Conservation (phyloP, 768 basidiomycete genomes). For the Rhodosporidiobolus odoratus region DNA sequence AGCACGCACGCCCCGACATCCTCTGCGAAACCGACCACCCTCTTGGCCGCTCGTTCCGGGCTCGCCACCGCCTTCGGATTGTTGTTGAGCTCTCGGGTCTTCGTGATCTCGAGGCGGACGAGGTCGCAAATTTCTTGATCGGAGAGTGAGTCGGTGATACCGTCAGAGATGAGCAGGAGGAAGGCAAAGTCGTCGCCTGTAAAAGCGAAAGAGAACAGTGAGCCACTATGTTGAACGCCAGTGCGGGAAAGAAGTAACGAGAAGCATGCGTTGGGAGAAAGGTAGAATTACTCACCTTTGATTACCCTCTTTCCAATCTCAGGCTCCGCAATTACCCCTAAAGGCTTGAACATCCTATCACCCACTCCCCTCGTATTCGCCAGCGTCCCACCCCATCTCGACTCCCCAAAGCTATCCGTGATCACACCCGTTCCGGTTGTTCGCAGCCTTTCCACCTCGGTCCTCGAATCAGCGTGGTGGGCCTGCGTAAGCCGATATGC, state of each 20-base stretch:
- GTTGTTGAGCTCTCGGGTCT: not conserved
- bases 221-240: not conserved
- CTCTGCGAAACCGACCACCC: slow-evolving; percentile 78
- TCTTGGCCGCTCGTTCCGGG: slow-evolving; percentile 73
- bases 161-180: slow-evolving; percentile 85
- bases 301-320: slow-evolving; percentile 30
- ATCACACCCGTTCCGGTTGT: slow-evolving; percentile 82
- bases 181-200: slow-evolving; percentile 78
- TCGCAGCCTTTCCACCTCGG: slow-evolving; percentile 76
- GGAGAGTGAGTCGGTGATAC: slow-evolving; percentile 80
- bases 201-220: slow-evolving; percentile 56
- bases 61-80: slow-evolving; percentile 45
- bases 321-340: slow-evolving; percentile 42
- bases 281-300: slow-evolving; percentile 22
- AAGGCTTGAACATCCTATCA: slow-evolving; percentile 34
- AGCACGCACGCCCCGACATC: slow-evolving; percentile 50
- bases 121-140: slow-evolving; percentile 94
- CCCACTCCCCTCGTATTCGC: slow-evolving; percentile 82
- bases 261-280: not conserved
- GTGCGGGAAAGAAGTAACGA: not conserved
- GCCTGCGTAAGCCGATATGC: slow-evolving; percentile 86
- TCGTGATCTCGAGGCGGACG: slow-evolving; percentile 55
- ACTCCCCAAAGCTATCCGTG: slow-evolving; percentile 91
- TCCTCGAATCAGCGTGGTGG: slow-evolving; percentile 87
- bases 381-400: slow-evolving; percentile 91